Conservation (phyloP, 768 basidiomycete species). For the Phylloporus scabripes region DNA sequence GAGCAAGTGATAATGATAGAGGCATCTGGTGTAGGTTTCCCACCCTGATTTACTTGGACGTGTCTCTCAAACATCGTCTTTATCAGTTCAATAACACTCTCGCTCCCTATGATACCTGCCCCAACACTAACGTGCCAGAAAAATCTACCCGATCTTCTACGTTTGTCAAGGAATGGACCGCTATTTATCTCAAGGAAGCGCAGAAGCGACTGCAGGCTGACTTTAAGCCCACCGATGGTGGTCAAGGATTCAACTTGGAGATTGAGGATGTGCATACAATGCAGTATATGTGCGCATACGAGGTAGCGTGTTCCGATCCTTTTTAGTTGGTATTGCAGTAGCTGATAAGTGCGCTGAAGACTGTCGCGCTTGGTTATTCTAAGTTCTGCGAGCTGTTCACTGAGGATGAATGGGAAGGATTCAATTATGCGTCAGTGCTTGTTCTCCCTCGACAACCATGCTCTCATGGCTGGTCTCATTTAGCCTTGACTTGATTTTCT, state of each 20-base stretch:
- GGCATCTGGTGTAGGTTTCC: constrained; percentile 43
- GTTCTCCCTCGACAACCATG: neutral
- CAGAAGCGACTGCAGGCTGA: constrained; percentile 51
- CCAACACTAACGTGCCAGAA: constrained; percentile 44
- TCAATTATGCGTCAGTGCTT: constrained; percentile 68
- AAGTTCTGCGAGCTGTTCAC: constrained; percentile 90
- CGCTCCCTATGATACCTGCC: constrained; percentile 78
- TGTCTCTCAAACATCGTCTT: neutral
- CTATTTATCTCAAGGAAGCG: constrained; percentile 66
- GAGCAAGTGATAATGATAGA: constrained; percentile 77
- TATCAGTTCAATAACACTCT: constrained; percentile 77
- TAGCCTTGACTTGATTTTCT: constrained; percentile 21
- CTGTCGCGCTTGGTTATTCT: constrained; percentile 87
- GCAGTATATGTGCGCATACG: constrained; percentile 83
- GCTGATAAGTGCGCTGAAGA: constrained; percentile 39
- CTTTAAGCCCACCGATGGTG: constrained; percentile 28
- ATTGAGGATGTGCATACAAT: constrained; percentile 69
- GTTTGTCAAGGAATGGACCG: constrained; percentile 63
- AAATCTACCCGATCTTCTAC: constrained; percentile 54
- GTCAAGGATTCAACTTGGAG: constrained; percentile 51
- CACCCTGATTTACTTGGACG: neutral
- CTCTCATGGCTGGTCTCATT: neutral
- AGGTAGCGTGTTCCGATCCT: constrained; percentile 37
- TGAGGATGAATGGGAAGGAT: constrained; percentile 89
- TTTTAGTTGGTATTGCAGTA: neutral